Conservation (phyloP, 75 land plant species). For the Gnetum montanum region DNA sequence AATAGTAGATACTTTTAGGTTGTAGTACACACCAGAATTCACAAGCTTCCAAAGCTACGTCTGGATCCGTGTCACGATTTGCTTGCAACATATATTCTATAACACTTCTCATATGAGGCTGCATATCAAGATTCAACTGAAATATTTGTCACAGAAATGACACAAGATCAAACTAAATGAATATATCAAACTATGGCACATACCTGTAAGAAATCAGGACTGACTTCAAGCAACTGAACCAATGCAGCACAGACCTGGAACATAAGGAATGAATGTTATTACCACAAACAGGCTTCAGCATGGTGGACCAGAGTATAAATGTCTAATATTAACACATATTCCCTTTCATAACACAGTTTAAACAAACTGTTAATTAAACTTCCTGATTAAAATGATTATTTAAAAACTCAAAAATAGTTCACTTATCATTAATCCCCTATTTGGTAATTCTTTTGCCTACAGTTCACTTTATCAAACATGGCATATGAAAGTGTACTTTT, state of each 20-base stretch:
- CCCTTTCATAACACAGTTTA: neutral
- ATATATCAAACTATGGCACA: neutral
- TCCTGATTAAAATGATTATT: no score
- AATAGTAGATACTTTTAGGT: neutral
- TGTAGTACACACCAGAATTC: constrained; percentile 76
- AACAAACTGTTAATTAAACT: neutral
- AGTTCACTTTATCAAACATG: no score
- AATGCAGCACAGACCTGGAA: constrained; percentile 85
- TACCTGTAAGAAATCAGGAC: constrained; percentile 70
- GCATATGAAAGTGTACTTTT: no score
- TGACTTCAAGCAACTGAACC: constrained; percentile 82
- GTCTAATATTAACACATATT: neutral
- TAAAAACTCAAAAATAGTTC: no score
- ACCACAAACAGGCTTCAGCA: neutral
- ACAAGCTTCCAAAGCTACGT: constrained; percentile 93
- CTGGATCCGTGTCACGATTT: constrained; percentile 75
- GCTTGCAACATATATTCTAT: constrained; percentile 94
- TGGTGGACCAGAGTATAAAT: neutral
- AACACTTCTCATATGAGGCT: constrained; percentile 89
- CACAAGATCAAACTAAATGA: neutral
- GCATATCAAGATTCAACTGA: constrained; percentile 9
- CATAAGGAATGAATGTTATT: neutral
- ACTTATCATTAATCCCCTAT: no score
- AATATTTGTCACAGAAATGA: neutral
- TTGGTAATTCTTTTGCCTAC: no score